These are phyloP conservation scores for Candida orba DNA, from an alignment of 805 yeast species.

Conservation along the genomic window DNA sequence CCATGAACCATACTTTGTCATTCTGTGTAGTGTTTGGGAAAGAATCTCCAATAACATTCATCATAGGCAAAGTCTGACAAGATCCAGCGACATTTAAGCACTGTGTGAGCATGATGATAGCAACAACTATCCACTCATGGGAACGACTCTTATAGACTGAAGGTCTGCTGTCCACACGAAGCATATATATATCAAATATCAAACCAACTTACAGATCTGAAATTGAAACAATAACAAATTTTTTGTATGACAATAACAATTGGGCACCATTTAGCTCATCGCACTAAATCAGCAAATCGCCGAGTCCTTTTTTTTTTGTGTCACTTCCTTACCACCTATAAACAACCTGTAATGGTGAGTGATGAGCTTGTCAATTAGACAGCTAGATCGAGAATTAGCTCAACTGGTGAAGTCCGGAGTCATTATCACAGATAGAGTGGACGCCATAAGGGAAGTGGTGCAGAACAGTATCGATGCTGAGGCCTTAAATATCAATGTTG, in stretches of 20 bases:
- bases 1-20: conserved; percentile 56
- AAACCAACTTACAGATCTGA: too few species aligned
- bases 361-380: not conserved
- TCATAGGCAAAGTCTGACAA: conserved; percentile 31
- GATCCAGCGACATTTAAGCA: conserved; percentile 34
- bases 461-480: conserved; percentile 51
- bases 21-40: conserved; percentile 24
- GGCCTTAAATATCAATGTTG: conserved; percentile 33
- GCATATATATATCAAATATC: not conserved
- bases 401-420: conserved; percentile 14
- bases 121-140: conserved; percentile 24
- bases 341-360: not conserved
- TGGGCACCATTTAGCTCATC: too few species aligned
- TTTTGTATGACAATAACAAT: too few species aligned
- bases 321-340: too few species aligned
- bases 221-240: too few species aligned
- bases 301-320: too few species aligned
- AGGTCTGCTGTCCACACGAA: conserved; percentile 13
- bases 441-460: conserved; percentile 42
- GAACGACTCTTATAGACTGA: conserved; percentile 5
- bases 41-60: conserved; percentile 27
- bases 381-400: conserved; percentile 5
- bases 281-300: too few species aligned
- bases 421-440: conserved; percentile 28
- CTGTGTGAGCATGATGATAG: conserved; percentile 29